Evolutionary conservation across 805 yeast genomes (phyloP).

Genomic region (Kregervanrija fluxuum): DNA sequence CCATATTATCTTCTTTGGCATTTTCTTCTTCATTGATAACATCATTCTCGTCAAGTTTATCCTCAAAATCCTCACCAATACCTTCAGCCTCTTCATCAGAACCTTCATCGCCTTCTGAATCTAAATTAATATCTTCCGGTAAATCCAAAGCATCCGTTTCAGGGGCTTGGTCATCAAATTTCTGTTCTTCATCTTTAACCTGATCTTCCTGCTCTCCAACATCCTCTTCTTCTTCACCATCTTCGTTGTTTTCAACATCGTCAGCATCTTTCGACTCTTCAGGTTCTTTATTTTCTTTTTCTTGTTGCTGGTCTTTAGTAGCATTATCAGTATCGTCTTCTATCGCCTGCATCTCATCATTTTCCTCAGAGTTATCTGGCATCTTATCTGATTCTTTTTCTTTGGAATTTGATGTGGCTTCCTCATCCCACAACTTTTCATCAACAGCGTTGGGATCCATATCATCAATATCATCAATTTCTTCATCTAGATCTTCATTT

Average conservation of each 20-base stretch:
- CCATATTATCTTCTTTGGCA: conserved; percentile 20
- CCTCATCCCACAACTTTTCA: conserved; percentile 97
- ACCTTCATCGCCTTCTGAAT: conserved; percentile 64
- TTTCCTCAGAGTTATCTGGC: conserved; percentile 49
- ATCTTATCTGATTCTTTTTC: conserved; percentile 76
- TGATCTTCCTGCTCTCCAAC: conserved; percentile 81
- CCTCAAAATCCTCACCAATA: conserved; percentile 20
- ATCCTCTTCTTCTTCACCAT: conserved; percentile 56
- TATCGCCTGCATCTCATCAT: conserved; percentile 24
- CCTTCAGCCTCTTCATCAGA: conserved; percentile 17
- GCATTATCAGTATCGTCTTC: conserved; percentile 30
- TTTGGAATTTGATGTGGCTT: conserved; percentile 65
- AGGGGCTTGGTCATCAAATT: conserved; percentile 66
- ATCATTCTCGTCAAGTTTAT: conserved; percentile 21
- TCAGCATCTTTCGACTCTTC: conserved; percentile 30
- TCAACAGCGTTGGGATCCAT: conserved; percentile 92
- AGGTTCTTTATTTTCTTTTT: conserved; percentile 28
- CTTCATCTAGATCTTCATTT: conserved; percentile 77
- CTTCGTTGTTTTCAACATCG: conserved; percentile 37
- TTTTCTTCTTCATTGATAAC: conserved; percentile 18
- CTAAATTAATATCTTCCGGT: conserved; percentile 88
- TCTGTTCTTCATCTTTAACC: conserved; percentile 61
- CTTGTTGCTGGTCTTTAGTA: conserved; percentile 20
- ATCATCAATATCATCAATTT: conserved; percentile 82
- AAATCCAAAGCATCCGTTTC: conserved; percentile 82